Conservation (phyloP, 2,329 filamentous ascomycete species). For the Clarireedia homoeocarpa region DNA sequence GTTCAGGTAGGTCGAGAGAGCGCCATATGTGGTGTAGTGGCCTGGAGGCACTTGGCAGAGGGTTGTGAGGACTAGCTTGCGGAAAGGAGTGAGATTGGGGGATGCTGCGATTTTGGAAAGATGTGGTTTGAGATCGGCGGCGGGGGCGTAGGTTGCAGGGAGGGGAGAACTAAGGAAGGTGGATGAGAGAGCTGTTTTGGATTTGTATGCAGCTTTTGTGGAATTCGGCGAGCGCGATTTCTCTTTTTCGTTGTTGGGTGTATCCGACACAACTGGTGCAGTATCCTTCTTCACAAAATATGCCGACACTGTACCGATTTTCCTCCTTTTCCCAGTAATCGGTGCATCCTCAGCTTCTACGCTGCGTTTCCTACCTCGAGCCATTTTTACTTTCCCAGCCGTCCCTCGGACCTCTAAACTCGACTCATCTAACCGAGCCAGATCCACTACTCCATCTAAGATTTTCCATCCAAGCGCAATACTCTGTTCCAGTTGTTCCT, state of each 20-base stretch:
- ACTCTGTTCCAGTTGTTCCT: constrained; percentile 30
- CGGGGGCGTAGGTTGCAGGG: neutral
- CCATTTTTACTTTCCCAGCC: neutral
- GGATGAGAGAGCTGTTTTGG: neutral
- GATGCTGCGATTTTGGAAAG: constrained; percentile 21
- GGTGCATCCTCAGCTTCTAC: neutral
- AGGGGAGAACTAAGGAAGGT: constrained; percentile 36
- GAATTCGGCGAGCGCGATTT: neutral
- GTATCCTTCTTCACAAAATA: neutral
- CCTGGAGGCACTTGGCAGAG: constrained; percentile 73
- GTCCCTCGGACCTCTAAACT: constrained; percentile 33
- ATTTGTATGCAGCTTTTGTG: neutral
- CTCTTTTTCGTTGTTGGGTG: neutral
- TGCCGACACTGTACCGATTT: neutral
- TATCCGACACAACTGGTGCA: neutral
- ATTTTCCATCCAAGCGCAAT: constrained; percentile 34
- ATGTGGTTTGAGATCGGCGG: constrained; percentile 4
- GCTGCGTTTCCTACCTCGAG: constrained; percentile 10
- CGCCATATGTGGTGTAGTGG: constrained; percentile 68
- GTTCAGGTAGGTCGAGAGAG: constrained; percentile 57
- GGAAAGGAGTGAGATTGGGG: constrained; percentile 39
- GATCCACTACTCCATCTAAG: constrained; percentile 30
- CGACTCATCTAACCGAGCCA: constrained; percentile 33
- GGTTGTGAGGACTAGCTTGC: constrained; percentile 59
- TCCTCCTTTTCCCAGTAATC: neutral